Percentiles rank a stretch among this genome's conserved stretches.
Conservation (phyloP, 371 early-diverging fungal species). For the Mortierella sp. region DNA sequence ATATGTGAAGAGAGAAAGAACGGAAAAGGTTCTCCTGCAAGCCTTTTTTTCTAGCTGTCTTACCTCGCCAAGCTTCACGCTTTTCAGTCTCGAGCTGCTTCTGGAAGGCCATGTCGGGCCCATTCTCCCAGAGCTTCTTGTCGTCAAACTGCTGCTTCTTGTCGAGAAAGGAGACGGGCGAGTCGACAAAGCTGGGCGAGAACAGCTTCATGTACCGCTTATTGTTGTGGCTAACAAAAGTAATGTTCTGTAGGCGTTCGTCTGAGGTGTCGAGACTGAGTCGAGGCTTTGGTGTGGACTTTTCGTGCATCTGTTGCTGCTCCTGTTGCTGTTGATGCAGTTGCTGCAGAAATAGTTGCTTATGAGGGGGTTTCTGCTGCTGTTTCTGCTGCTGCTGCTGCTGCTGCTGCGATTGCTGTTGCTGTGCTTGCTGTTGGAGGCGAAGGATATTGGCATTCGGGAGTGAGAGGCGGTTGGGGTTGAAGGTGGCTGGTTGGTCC, state of each 20-base stretch:
- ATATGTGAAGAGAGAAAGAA: neutral
- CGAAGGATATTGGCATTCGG: slow-evolving; percentile 20
- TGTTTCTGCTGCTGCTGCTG: slow-evolving; percentile 16
- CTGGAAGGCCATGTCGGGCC: slow-evolving; percentile 50
- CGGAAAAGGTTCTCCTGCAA: neutral
- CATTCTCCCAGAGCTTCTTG: slow-evolving; percentile 56
- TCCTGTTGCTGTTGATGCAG: slow-evolving; percentile 23
- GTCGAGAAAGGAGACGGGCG: slow-evolving; percentile 43
- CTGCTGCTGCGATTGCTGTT: slow-evolving; percentile 1
- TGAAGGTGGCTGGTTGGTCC: slow-evolving; percentile 27
- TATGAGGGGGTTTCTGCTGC: slow-evolving; percentile 13
- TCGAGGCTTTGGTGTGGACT: slow-evolving; percentile 24
- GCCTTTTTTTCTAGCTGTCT: neutral
- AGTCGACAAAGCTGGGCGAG: slow-evolving; percentile 52
- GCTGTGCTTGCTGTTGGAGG: slow-evolving; percentile 20
- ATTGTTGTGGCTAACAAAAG: slow-evolving; percentile 36
- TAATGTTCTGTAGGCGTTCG: slow-evolving; percentile 44
- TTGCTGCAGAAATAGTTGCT: slow-evolving; percentile 12
- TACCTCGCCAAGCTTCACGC: slow-evolving; percentile 52
- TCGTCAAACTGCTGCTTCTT: slow-evolving; percentile 44
- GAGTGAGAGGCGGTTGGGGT: slow-evolving; percentile 39
- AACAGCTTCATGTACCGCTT: slow-evolving; percentile 50
- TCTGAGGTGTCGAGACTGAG: slow-evolving; percentile 51
- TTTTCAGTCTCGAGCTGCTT: slow-evolving; percentile 49
- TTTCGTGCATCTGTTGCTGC: slow-evolving; percentile 23